Base-by-base conservation (phyloP, 2,329 filamentous ascomycete species). In the Leptoxyphium fumago region DNA sequence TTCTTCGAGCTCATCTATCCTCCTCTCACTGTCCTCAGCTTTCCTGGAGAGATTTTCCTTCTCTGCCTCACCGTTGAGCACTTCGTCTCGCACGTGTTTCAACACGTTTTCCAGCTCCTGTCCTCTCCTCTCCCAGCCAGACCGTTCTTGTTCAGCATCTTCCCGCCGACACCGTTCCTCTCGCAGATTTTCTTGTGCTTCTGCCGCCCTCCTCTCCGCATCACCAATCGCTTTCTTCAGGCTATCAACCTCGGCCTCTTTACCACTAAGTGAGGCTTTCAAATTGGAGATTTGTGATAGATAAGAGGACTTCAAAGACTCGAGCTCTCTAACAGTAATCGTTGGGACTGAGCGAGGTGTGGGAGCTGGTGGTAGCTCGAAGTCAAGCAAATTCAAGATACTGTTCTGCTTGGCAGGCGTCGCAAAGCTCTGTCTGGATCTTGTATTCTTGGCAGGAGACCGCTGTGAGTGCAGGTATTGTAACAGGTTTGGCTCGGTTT, bases 221-320 rank as follows among this genome's bases (percentile, higher is more conserved):
- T 96, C 88, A 5, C 77, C 78, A 28, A 96, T 78, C 1, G 91
- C 86, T 38, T 82, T 78, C 61, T 94, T 94, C 46, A 96, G 73
- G 29, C 83, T 89, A 42, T 80, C 73, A 30, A 91, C 85, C 61
- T 96, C 88, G 5, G 89, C 89, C 60, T 96, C 89, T 57, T 91
- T 93, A 41, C 91, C 91, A 55, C 81, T 88, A 9, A 98, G 71
- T 9, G 85, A 89, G 2, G 91, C 91, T 58, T 85, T 91, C 14
- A 98, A 75, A n/a, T 84, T 86, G 49, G 86, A 94, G 47, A 98
- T 94, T 60, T 96, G 85, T 0, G 88, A 94, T 42, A 93, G 73
- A 55, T 94, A 93, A 18, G 75, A 76, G 0, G 88, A 95, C 62
- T 96, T 96, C 47, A 96, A 72, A 11, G 83, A 84, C 60, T 98